A percentile compares a stretch with the other conserved stretches of the same genome.
These are phyloP conservation scores for Edaphochlamys debaryana DNA, from an alignment of 139 green algal species.

Conservation along the genomic window DNA sequence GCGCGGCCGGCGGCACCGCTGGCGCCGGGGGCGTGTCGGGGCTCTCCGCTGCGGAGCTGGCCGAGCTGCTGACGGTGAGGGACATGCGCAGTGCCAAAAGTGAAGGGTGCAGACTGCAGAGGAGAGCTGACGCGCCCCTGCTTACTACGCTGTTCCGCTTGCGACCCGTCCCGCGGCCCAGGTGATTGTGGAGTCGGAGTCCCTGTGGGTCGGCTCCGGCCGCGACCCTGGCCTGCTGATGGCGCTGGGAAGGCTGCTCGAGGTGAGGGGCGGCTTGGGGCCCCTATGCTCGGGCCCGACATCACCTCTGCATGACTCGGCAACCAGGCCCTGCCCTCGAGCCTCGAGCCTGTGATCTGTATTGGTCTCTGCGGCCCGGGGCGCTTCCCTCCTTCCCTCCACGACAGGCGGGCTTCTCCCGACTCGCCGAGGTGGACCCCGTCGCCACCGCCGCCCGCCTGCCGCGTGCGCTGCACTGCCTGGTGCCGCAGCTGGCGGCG, in stretches of 20 bases:
- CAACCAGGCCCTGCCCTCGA: too few relatives aligned
- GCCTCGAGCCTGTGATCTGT: too few relatives aligned
- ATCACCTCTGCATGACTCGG: too few relatives aligned
- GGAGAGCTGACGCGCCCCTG: too few relatives aligned
- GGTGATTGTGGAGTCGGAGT: slow-evolving; percentile 26
- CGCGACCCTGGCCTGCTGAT: slow-evolving; percentile 21
- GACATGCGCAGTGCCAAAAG: too few relatives aligned
- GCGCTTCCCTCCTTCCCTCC: background rate
- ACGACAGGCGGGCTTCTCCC: slow-evolving; percentile 54
- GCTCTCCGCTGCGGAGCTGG: slow-evolving; percentile 55
- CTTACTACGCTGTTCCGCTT: too few relatives aligned
- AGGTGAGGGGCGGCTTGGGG: background rate
- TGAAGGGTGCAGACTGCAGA: too few relatives aligned
- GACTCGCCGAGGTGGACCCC: slow-evolving; percentile 63
- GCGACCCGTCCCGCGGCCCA: background rate
- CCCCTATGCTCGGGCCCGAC: too few relatives aligned
- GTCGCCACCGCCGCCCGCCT: slow-evolving; percentile 55
- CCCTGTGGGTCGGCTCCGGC: slow-evolving; percentile 17
- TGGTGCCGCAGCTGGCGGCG: slow-evolving; percentile 75
- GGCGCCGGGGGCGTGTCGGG: background rate
- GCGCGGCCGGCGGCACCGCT: background rate
- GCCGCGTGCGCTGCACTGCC: slow-evolving; percentile 65
- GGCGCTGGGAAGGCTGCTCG: slow-evolving; percentile 29
- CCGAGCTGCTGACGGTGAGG: slow-evolving; percentile 67
- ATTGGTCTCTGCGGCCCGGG: too few relatives aligned